Evolutionary conservation across 305 asterid species (phyloP), one percentile per base, ranked within the genome.

Genomic region (Fraxinus velutina): DNA sequence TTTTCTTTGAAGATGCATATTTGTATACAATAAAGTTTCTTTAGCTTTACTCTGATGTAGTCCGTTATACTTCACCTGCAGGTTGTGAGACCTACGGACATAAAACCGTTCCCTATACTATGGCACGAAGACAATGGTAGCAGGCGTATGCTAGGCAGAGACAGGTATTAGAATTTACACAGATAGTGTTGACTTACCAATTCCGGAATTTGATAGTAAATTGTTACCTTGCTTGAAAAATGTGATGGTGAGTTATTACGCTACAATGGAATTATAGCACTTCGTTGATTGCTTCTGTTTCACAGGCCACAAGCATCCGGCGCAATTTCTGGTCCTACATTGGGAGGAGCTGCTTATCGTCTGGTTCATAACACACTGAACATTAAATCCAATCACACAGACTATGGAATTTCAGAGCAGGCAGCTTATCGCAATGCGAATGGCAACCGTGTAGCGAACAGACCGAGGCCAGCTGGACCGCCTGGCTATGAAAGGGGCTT

Each of bases 291-390:
- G 52, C 75, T 60, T 81, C 7, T 81, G 17, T 88, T 86, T 83
- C 60, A 82, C 91, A 96, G 99, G 89, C 96, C 91, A 68, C 94
- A 88, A 75, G 92, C 91, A 78, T 87, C 95, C 4, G 97, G 98
- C 76, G 97, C 96, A 77, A 88, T 96, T 87, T 89, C 93, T 57
- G 98, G 99, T 81, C 93, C 93, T 60, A 66, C 85, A n/a, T 79
- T 96, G 88, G 98, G 98, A 77, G 97, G 92, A 89, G 98, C 98
- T 71, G 99, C 99, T 42, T 91, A 91, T 82, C 98, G 99, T 50
- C 91, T 96, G 86, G 90, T 96, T 82, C 92, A 90, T 75, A 90
- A 90, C 85, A 85, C 93, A 22, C 86, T 96, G 86, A 94, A 90
- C 81, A 82, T 90, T 22, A 93, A 90, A 85, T 15, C 90, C 19